These are phyloP conservation scores for Cercospora sp. DNA, from an alignment of 2,329 filamentous ascomycete genomes.

Conservation along the genomic window DNA sequence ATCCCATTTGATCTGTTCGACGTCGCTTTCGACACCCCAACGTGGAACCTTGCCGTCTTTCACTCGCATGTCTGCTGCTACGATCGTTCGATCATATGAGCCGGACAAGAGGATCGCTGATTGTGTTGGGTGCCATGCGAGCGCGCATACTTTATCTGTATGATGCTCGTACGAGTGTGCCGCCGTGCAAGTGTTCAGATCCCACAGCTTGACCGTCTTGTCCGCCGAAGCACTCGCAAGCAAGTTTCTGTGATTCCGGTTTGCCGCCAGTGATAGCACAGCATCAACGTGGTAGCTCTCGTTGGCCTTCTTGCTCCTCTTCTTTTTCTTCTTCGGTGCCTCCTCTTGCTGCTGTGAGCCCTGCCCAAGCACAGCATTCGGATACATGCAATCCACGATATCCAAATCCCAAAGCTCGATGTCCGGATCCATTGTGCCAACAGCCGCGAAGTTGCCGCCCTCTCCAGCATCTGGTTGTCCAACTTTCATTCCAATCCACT, in stretches of 20 bases:
- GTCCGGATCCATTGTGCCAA: constrained; percentile 96
- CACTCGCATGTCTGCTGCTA: constrained; percentile 94
- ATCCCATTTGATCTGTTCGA: constrained; percentile 91
- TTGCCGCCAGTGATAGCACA: constrained; percentile 85
- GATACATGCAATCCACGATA: constrained; percentile 95
- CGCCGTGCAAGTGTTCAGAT: constrained; percentile 85
- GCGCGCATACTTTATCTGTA: constrained; percentile 94
- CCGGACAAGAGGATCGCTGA: constrained; percentile 87
- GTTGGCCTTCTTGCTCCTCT: constrained; percentile 85
- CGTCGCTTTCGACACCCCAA: constrained; percentile 94
- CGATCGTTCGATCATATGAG: constrained; percentile 90
- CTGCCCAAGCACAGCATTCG: constrained; percentile 90
- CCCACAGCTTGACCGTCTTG: constrained; percentile 97
- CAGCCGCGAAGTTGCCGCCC: constrained; percentile 85
- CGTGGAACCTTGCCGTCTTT: constrained; percentile 77
- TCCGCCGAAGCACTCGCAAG: constrained; percentile 94
- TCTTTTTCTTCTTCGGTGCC: constrained; percentile 80
- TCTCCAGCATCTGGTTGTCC: constrained; percentile 64
- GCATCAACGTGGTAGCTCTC: constrained; percentile 93
- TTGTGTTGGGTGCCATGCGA: constrained; percentile 88
- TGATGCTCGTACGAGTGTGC: constrained; percentile 96
- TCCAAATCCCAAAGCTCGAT: constrained; percentile 99
- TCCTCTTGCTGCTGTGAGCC: constrained; percentile 29
- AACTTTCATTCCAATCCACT: constrained; percentile 94
- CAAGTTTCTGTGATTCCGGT: constrained; percentile 89